Evolutionary conservation across 192 early-diverging fungal genomes (phyloP), one percentile per base, ranked within the genome.

Genomic region (Linnemannia schmuckeri): DNA sequence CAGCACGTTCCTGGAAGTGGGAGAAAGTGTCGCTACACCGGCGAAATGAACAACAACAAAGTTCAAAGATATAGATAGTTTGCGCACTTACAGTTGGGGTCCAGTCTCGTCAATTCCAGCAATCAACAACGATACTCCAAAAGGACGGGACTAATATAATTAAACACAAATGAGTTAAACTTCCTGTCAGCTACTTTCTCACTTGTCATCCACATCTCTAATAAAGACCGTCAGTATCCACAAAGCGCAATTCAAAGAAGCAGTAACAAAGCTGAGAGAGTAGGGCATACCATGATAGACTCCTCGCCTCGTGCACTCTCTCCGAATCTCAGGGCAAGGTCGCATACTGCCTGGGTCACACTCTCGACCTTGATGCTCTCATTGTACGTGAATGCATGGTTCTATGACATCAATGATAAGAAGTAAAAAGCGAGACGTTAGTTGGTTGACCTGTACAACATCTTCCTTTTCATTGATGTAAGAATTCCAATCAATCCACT

Each of bases 61-160:
- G 55, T 6, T n/a, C 17, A 24, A 66, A 33, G 61, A 66, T 33
- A 75, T 8, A 8, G 20, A 8, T 4, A 44, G 22, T 27, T 8
- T n/a, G 13, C 27, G 20, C 27, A 88, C 93, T 93, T 94, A 99
- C 97, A 99, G 90, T 90, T 99, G 99, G 38, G 97, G 97, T 6
- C 98, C 99, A 38, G 96, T 96, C 86, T 99, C 99, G 86, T 99
- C 99, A 70, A 96, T 91, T 70, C 99, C 99, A 9, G 97, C 99
- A 91, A 99, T 98, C 82, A 99, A 82, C 78, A 99, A 91, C 13
- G 99, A 98, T n/a, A 99, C 97, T 81, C 99, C 99, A 89, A 99
- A 99, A 52, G 99, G 99, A 78, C 99, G 92, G 80, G 97, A 97
- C 96, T 97, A 89, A 33, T 15, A 2, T 33, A 17, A 66, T 9